A percentile compares a stretch with the other conserved stretches of the same genome.
phyloP scores from a whole-genome alignment of 192 early-diverging fungal genomes.

The Coemansia sp. region DNA sequence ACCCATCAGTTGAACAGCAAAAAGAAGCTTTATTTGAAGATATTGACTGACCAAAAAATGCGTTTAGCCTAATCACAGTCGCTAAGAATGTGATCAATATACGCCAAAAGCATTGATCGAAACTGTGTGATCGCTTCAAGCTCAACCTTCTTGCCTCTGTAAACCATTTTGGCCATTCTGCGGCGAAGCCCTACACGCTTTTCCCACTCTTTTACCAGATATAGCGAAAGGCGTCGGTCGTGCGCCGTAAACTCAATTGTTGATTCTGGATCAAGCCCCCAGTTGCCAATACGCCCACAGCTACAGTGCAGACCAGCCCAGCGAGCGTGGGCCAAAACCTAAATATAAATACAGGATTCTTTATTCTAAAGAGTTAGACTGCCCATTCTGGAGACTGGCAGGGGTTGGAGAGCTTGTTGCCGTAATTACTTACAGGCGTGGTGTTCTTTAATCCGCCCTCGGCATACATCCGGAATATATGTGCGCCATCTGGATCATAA shows the following conservation, averaged over 20 bases:
- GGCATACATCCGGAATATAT: slow-evolving; percentile 43
- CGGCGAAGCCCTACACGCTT: slow-evolving; percentile 13
- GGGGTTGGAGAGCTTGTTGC: background rate
- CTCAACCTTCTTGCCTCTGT: slow-evolving; percentile 47
- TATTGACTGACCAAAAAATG: background rate
- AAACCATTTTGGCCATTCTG: slow-evolving; percentile 36
- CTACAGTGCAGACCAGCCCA: slow-evolving; percentile 47
- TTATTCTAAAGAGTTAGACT: background rate
- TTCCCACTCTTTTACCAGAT: slow-evolving; percentile 30
- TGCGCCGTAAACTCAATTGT: slow-evolving; percentile 32
- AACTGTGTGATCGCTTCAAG: slow-evolving; percentile 38
- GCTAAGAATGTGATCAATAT: slow-evolving; percentile 6
- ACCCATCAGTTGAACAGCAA: background rate
- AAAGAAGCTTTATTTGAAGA: background rate
- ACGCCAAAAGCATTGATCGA: slow-evolving; percentile 25
- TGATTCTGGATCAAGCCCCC: slow-evolving; percentile 27
- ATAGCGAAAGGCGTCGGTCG: slow-evolving; percentile 31
- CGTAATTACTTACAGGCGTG: slow-evolving; percentile 17
- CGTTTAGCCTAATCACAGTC: background rate
- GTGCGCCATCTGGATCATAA: slow-evolving; percentile 47
- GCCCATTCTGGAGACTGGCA: no score
- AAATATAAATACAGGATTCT: slow-evolving; percentile 7
- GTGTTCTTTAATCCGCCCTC: slow-evolving; percentile 26
- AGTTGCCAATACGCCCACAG: slow-evolving; percentile 22
- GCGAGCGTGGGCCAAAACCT: slow-evolving; percentile 10